These are phyloP conservation scores for Mallotus nudiflorus DNA, from an alignment of 345 rosid species.

Conservation along the genomic window DNA sequence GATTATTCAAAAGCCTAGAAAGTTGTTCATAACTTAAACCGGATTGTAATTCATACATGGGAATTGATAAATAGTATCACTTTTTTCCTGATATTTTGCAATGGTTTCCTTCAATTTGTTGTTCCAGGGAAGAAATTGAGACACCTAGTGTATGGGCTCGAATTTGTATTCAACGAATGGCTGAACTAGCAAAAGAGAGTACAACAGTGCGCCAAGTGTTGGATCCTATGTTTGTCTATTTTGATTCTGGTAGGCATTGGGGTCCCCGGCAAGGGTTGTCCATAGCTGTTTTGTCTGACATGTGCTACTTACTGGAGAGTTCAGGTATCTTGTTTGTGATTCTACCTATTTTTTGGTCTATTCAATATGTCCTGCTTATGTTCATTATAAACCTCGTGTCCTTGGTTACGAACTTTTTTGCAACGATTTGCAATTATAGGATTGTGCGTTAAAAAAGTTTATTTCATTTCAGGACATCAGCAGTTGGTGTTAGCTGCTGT, in stretches of 20 bases:
- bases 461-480: constrained; percentile 57
- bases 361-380: not conserved
- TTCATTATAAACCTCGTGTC: not conserved
- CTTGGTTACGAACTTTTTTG: not conserved
- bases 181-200: constrained; percentile 86
- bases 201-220: constrained; percentile 72
- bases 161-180: constrained; percentile 89
- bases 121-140: constrained; percentile 80
- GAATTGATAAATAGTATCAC: not conserved
- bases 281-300: constrained; percentile 67
- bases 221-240: constrained; percentile 81
- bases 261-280: constrained; percentile 73
- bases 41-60: not conserved
- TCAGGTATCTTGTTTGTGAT: constrained; percentile 48
- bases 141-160: constrained; percentile 90
- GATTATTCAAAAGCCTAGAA: not conserved
- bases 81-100: constrained; percentile 1
- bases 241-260: constrained; percentile 78
- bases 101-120: constrained; percentile 7
- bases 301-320: constrained; percentile 62
- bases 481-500: constrained; percentile 73
- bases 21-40: not conserved
- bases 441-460: constrained; percentile 18
- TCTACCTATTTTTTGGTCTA: constrained; percentile 9
- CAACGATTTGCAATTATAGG: not conserved